A percentile compares a stretch with the other conserved stretches of the same genome.
phyloP scores from a whole-genome alignment of 2,329 filamentous ascomycete genomes.

The Alternaria incomplexa region DNA sequence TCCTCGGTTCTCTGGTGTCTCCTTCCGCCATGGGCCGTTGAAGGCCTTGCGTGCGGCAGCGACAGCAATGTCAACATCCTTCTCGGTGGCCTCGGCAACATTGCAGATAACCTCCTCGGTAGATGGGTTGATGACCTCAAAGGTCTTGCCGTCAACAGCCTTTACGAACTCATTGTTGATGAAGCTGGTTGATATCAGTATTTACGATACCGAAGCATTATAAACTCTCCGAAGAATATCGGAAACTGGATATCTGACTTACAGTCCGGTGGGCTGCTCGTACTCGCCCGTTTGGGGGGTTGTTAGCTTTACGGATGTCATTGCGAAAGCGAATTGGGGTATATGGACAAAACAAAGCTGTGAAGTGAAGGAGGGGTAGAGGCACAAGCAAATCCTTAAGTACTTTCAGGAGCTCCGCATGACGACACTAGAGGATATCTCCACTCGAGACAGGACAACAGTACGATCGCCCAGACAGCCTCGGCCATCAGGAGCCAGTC shows the following conservation, averaged over 20 bases:
- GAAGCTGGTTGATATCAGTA: slow-evolving; percentile 62
- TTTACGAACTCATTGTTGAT: slow-evolving; percentile 94
- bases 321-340: slow-evolving; percentile 36
- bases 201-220: background rate
- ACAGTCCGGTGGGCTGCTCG: slow-evolving; percentile 61
- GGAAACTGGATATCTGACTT: slow-evolving; percentile 38
- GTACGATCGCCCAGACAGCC: slow-evolving; percentile 29
- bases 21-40: slow-evolving; percentile 71
- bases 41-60: slow-evolving; percentile 85
- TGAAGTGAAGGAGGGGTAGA: slow-evolving; percentile 28
- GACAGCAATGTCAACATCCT: slow-evolving; percentile 82
- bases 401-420: slow-evolving; percentile 26
- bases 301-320: slow-evolving; percentile 65
- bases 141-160: slow-evolving; percentile 83
- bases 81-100: slow-evolving; percentile 84
- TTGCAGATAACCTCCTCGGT: slow-evolving; percentile 84
- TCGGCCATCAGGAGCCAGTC: slow-evolving; percentile 43
- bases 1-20: slow-evolving; percentile 74
- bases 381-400: slow-evolving; percentile 36
- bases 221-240: slow-evolving; percentile 12
- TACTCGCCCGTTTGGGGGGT: slow-evolving; percentile 69
- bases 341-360: slow-evolving; percentile 32
- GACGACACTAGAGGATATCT: slow-evolving; percentile 31
- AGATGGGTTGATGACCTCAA: slow-evolving; percentile 89
- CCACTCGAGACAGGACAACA: slow-evolving; percentile 22